Evolutionary conservation across 306 rosid genomes (phyloP), one percentile per base, ranked within the genome.

Genomic region (Potentilla sterilis): DNA sequence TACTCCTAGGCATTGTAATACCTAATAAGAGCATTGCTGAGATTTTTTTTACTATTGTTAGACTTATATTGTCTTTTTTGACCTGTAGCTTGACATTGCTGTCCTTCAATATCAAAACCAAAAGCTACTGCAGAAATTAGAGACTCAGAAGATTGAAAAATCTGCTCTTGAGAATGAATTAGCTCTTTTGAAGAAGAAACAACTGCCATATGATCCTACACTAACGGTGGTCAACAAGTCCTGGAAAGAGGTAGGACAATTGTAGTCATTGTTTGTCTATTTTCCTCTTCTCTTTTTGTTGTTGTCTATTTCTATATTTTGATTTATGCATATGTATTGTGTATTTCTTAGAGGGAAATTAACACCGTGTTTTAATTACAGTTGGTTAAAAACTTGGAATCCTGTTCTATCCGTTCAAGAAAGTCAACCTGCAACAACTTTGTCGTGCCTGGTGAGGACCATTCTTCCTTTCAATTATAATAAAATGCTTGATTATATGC

Each of bases 71-170:
- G 63, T 75, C 22, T 75, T 34, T 79, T 77, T 74, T 51, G 35
- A 82, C 75, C 24, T 89, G 80, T 83, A 96, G 99, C 90, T 90
- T 82, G 97, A 90, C 78, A 82, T 92, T 80, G 67, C 90, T 68
- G 91, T 96, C 75, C 93, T 96, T 85, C 96, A 92, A 80, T 89
- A 65, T 87, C 98, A 89, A 86, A 96, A 92, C 82, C 96, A 92
- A 86, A 96, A 89, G 85, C 96, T 96, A 77, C 79, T 72, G 24
- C 93, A 92, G 86, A 96, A 92, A 83, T 83, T 96, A 77, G 99
- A 96, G 85, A 79, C 92, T 65, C 99, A 96, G 83, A 96, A 90
- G 85, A 72, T 90, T 72, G 99, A 96, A 78, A 59, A 83, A 80
- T 76, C 77, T 72, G 82, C 88, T 58, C 88, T 92, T 74, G 89